phyloP scores from a whole-genome alignment of 2,329 filamentous ascomycete genomes.

The Cladosporium austrohemisphaericum region DNA sequence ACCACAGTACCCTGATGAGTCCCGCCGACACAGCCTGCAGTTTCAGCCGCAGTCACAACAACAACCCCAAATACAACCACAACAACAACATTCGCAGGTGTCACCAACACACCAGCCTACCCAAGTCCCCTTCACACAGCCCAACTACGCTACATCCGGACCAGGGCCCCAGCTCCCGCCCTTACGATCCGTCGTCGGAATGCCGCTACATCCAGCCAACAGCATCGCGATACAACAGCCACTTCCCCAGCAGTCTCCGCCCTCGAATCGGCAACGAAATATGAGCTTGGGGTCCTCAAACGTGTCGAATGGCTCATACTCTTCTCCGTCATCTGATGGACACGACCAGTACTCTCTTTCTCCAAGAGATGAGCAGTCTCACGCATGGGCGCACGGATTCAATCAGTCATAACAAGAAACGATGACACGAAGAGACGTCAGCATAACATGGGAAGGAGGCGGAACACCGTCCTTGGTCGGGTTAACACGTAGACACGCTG shows the following conservation, averaged over 20 bases:
- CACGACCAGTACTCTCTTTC: neutral
- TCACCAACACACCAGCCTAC: neutral
- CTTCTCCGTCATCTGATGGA: neutral
- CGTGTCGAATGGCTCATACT: slow-evolving; percentile 1
- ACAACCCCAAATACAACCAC: neutral
- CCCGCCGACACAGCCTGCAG: neutral
- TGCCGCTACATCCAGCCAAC: neutral
- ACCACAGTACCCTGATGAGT: too few relatives aligned
- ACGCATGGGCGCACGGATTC: too few relatives aligned
- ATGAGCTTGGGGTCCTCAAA: neutral
- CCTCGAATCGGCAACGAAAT: neutral
- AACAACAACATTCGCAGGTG: neutral
- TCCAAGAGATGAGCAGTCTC: neutral
- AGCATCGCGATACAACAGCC: neutral
- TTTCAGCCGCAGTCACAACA: neutral
- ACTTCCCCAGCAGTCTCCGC: neutral
- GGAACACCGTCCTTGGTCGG: too few relatives aligned
- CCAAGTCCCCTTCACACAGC: neutral
- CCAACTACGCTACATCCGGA: neutral
- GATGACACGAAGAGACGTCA: too few relatives aligned
- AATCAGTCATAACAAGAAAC: too few relatives aligned
- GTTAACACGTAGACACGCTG: too few relatives aligned
- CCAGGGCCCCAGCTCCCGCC: slow-evolving; percentile 5
- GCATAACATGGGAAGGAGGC: too few relatives aligned
- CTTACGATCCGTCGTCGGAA: slow-evolving; percentile 9